Evolutionary conservation across 2,329 filamentous ascomycete species (phyloP).

Genomic region (Geosmithia morbida): DNA sequence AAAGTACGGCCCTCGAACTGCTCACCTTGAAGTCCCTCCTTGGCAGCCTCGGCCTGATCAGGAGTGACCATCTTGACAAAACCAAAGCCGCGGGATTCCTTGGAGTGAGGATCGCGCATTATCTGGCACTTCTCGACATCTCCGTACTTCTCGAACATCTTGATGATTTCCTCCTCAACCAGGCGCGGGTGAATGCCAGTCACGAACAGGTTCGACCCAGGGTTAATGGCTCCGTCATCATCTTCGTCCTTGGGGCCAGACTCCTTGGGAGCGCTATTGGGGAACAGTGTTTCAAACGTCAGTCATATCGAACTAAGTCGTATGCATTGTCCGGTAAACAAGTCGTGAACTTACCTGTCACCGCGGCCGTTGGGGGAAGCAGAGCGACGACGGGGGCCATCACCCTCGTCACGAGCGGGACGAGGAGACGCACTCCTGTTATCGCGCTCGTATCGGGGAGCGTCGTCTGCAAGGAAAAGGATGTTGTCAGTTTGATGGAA

Average conservation of each 20-base stretch:
- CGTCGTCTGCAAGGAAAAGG: slow-evolving; percentile 34
- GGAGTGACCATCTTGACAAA: slow-evolving; percentile 98
- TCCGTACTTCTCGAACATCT: slow-evolving; percentile 96
- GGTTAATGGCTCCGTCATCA: slow-evolving; percentile 74
- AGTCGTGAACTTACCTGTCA: slow-evolving; percentile 13
- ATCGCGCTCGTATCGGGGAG: slow-evolving; percentile 51
- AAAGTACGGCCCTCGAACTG: slow-evolving; percentile 88
- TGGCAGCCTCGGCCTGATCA: slow-evolving; percentile 91
- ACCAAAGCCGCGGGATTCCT: slow-evolving; percentile 95
- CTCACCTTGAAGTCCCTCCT: slow-evolving; percentile 90
- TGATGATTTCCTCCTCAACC: slow-evolving; percentile 77
- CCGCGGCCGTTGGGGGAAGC: slow-evolving; percentile 42
- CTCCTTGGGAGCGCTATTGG: slow-evolving; percentile 28
- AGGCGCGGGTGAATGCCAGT: slow-evolving; percentile 94
- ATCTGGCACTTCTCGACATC: slow-evolving; percentile 99
- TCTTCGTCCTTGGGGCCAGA: slow-evolving; percentile 36
- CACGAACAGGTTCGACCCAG: slow-evolving; percentile 96
- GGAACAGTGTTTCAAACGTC: background rate
- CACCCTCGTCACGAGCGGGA: slow-evolving; percentile 43
- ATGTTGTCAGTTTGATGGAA: background rate
- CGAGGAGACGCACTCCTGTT: slow-evolving; percentile 53
- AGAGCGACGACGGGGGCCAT: slow-evolving; percentile 45
- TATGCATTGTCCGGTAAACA: background rate
- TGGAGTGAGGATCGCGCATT: slow-evolving; percentile 96
- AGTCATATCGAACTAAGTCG: background rate